Percentiles rank a stretch among this genome's conserved stretches.
Conservation (phyloP, 495 filamentous ascomycete genomes). For the Trichocladium antarcticum region DNA sequence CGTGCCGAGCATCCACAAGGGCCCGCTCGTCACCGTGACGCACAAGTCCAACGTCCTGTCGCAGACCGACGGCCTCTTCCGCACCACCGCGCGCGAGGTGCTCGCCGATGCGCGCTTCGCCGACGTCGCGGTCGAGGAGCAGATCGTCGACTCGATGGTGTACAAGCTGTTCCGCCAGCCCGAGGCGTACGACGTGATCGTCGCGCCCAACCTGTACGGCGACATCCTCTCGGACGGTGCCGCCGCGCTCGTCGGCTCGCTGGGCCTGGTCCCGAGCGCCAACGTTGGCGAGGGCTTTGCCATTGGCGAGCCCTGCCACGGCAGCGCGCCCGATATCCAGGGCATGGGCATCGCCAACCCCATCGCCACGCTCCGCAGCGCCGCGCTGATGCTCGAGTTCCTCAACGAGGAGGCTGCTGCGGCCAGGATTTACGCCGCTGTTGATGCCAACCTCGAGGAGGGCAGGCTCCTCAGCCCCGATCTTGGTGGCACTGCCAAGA, state of each 20-base stretch:
- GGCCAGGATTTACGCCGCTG: conserved; percentile 76
- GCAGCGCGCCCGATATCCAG: conserved; percentile 89
- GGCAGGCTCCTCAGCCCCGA: conserved; percentile 77
- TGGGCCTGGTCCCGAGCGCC: conserved; percentile 89
- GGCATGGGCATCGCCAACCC: conserved; percentile 89
- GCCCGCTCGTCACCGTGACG: conserved; percentile 84
- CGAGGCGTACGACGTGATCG: conserved; percentile 89
- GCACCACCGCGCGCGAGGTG: conserved; percentile 59
- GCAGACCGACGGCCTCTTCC: conserved; percentile 94
- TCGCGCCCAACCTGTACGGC: conserved; percentile 95
- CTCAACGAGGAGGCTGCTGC: conserved; percentile 75
- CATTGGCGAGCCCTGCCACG: conserved; percentile 97
- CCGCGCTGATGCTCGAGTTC: conserved; percentile 94
- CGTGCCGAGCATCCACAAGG: conserved; percentile 45
- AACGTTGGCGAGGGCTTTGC: conserved; percentile 93
- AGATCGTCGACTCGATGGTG: conserved; percentile 98
- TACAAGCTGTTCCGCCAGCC: conserved; percentile 99
- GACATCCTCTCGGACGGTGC: conserved; percentile 95
- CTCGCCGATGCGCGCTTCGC: conserved; percentile 53
- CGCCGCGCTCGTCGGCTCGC: conserved; percentile 83
- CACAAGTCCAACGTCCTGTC: conserved; percentile 97
- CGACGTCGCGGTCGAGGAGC: conserved; percentile 71
- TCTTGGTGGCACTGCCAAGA: conserved; percentile 78
- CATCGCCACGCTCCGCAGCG: conserved; percentile 84
- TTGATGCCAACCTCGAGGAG: conserved; percentile 83